Conservation (phyloP, 2,329 filamentous ascomycete species). For the Xylariales sp. region DNA sequence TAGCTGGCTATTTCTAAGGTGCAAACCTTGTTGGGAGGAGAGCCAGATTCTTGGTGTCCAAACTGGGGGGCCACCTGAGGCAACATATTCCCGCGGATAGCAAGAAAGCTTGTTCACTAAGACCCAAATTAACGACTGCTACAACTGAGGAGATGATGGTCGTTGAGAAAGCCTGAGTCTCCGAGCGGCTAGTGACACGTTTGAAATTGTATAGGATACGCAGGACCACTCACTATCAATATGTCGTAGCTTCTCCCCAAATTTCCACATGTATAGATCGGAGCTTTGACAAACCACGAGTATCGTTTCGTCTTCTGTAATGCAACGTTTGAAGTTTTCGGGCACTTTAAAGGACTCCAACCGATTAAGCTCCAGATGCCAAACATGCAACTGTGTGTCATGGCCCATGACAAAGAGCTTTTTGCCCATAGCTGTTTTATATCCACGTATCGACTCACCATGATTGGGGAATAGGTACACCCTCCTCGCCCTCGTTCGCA, state of each 20-base stretch:
- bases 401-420: conserved; percentile 48
- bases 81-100: conserved; percentile 41
- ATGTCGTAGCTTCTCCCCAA: conserved; percentile 38
- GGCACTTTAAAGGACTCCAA: conserved; percentile 43
- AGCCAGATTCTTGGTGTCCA: conserved; percentile 40
- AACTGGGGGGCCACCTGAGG: conserved; percentile 38
- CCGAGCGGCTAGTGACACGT: not conserved
- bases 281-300: conserved; percentile 44
- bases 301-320: conserved; percentile 46
- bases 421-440: conserved; percentile 48
- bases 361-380: conserved; percentile 47
- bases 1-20: conserved; percentile 36
- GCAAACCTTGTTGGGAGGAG: conserved; percentile 39
- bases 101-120: conserved; percentile 36
- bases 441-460: conserved; percentile 39
- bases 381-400: conserved; percentile 45
- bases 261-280: conserved; percentile 46
- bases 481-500: conserved; percentile 46
- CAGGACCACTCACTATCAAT: conserved; percentile 38
- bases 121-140: conserved; percentile 7
- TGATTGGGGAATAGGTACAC: conserved; percentile 46
- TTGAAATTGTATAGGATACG: not conserved
- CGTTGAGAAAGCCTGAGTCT: not conserved
- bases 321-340: conserved; percentile 44
- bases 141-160: too few relatives aligned